phyloP scores from a whole-genome alignment of 345 rosid genomes.

The Aurinia saxatilis region DNA sequence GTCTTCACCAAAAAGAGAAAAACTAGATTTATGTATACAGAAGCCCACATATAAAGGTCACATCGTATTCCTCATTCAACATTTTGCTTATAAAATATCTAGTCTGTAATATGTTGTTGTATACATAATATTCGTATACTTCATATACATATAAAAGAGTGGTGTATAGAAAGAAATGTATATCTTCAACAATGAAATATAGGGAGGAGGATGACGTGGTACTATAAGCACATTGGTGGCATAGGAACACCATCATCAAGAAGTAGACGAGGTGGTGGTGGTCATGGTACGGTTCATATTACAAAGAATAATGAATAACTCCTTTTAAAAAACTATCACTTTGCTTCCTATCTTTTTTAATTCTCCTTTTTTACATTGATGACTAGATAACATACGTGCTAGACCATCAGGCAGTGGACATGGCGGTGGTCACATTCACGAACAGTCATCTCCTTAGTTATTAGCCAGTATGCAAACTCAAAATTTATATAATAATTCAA shows the following conservation, averaged over 20 bases:
- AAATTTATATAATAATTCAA: background rate
- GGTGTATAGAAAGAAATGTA: background rate
- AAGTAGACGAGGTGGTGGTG: background rate
- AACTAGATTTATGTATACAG: too few relatives aligned
- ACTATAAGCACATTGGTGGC: background rate
- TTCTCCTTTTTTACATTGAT: background rate
- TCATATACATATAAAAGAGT: too few relatives aligned
- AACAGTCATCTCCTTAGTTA: background rate
- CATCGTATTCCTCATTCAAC: too few relatives aligned
- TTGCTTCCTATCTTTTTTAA: too few relatives aligned
- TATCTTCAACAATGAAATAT: background rate
- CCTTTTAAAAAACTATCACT: too few relatives aligned
- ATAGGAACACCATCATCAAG: slow-evolving; percentile 5
- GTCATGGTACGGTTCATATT: background rate
- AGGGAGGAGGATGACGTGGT: slow-evolving; percentile 1
- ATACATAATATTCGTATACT: too few relatives aligned
- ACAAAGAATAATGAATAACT: too few relatives aligned
- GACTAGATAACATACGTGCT: background rate
- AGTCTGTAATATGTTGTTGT: too few relatives aligned
- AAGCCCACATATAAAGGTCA: too few relatives aligned
- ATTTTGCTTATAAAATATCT: too few relatives aligned
- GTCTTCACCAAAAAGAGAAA: too few relatives aligned
- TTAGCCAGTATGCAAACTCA: background rate
- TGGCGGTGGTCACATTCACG: slow-evolving; percentile 17
- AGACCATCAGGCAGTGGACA: slow-evolving; percentile 8